These are phyloP conservation scores for Tricholoma hemisulphureum DNA, from an alignment of 768 basidiomycete genomes.

Conservation along the genomic window DNA sequence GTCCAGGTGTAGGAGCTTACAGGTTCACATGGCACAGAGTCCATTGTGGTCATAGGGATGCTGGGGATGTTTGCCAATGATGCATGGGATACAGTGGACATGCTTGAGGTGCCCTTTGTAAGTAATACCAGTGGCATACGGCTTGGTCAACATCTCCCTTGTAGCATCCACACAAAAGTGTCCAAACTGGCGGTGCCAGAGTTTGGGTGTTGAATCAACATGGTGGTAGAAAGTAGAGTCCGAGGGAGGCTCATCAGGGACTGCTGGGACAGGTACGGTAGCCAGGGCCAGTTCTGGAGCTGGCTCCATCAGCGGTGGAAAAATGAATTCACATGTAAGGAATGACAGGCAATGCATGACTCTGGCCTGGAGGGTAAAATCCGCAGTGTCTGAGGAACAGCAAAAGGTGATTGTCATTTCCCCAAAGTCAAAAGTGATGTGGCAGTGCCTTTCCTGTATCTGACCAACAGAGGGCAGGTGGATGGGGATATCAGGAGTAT, in stretches of 20 bases:
- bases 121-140: slow-evolving; percentile 17
- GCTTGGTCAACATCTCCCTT: slow-evolving; percentile 11
- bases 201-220: too few relatives aligned
- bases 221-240: too few relatives aligned
- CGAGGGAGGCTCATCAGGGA: too few relatives aligned
- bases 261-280: too few relatives aligned
- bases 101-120: too few relatives aligned
- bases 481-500: background rate
- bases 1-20: background rate
- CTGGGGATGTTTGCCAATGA: slow-evolving; percentile 4
- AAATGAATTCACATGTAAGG: slow-evolving; percentile 2
- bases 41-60: slow-evolving; percentile 1
- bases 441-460: background rate
- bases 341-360: background rate
- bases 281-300: background rate
- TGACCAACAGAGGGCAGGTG: background rate
- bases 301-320: too few relatives aligned
- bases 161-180: slow-evolving; percentile 18
- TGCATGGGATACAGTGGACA: slow-evolving; percentile 6
- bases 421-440: background rate
- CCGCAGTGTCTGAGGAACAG: too few relatives aligned
- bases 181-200: slow-evolving; percentile 28
- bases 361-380: too few relatives aligned
- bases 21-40: background rate
- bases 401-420: background rate